Conservation (phyloP, 257 asterid genomes). For the Penstemon eatonii region DNA sequence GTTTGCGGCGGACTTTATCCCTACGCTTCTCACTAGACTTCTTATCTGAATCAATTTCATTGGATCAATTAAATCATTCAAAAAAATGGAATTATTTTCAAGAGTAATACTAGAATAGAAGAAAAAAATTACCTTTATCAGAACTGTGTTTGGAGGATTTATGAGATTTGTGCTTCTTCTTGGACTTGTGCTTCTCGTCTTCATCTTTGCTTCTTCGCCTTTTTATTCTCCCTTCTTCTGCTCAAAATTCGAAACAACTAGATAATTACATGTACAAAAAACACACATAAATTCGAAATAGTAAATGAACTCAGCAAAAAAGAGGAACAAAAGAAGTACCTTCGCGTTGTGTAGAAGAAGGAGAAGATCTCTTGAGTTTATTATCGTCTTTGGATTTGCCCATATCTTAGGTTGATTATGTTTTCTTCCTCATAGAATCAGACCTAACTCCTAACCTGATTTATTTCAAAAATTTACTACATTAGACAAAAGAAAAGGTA, state of each 20-base stretch:
- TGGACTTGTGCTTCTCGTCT: conserved; percentile 41
- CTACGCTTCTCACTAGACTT: conserved; percentile 61
- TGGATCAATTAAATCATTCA: conserved; percentile 10
- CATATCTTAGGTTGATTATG: neutral
- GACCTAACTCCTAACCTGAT: neutral
- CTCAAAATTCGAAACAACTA: neutral
- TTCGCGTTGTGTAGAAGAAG: neutral
- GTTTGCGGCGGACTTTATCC: conserved; percentile 54
- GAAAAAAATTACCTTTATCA: conserved; percentile 42
- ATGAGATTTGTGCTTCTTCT: conserved; percentile 51
- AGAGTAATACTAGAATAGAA: neutral
- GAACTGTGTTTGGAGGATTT: conserved; percentile 50
- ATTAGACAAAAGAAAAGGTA: neutral
- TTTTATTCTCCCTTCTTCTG: conserved; percentile 46
- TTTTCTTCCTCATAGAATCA: neutral
- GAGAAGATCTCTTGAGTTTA: conserved; percentile 8
- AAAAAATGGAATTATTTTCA: neutral
- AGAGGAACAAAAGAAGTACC: too few relatives aligned
- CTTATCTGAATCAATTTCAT: conserved; percentile 49
- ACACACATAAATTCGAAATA: too few relatives aligned
- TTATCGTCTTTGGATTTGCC: neutral
- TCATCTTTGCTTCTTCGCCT: conserved; percentile 44
- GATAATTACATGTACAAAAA: too few relatives aligned
- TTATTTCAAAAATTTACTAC: neutral
- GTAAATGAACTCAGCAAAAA: too few relatives aligned